Evolutionary conservation across 1,284 basidiomycete genomes (phyloP).

Genomic region (Ceratobasidium sp.): DNA sequence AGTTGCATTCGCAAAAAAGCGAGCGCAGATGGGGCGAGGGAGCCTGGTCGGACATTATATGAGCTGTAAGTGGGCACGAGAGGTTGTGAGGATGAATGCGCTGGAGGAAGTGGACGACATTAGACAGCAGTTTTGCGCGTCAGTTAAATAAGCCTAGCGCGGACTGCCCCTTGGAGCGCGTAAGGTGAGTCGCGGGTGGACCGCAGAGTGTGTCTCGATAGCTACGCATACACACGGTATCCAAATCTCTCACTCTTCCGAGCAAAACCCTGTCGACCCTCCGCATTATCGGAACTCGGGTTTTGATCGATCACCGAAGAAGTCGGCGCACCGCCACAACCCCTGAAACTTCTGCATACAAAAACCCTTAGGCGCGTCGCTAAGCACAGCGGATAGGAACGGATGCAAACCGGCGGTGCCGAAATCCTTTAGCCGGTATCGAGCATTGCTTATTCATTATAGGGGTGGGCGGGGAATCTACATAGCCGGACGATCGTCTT

Average conservation of each 20-base stretch:
- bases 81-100: too few relatives aligned
- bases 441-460: not conserved
- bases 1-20: constrained; percentile 40
- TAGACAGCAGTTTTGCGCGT: too few relatives aligned
- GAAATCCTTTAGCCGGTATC: constrained; percentile 1
- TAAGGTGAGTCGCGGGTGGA: too few relatives aligned
- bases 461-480: too few relatives aligned
- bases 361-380: too few relatives aligned
- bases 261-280: not conserved
- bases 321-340: constrained; percentile 7
- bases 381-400: not conserved
- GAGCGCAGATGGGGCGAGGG: not conserved
- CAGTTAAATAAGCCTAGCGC: too few relatives aligned
- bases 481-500: constrained; percentile 19
- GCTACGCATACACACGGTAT: too few relatives aligned
- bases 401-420: not conserved
- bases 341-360: constrained; percentile 1
- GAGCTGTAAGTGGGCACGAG: too few relatives aligned
- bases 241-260: not conserved
- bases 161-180: too few relatives aligned
- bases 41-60: too few relatives aligned
- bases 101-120: too few relatives aligned
- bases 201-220: too few relatives aligned
- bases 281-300: not conserved
- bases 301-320: not conserved